These are phyloP conservation scores for Apiotrichum gracile DNA, from an alignment of 1,284 basidiomycete genomes.

Conservation along the genomic window DNA sequence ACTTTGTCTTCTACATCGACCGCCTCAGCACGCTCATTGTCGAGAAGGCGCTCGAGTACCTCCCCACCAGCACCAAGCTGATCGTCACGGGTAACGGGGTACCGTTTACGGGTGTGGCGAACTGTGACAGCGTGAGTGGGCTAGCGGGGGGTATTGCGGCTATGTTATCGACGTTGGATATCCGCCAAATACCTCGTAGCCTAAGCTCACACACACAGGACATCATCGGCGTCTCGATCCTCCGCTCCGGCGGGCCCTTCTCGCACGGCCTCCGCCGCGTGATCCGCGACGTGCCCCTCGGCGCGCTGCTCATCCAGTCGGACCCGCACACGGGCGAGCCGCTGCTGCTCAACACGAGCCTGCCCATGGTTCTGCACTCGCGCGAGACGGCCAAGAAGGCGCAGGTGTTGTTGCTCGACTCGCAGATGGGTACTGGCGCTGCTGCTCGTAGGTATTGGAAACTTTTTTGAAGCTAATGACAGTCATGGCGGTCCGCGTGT, in stretches of 20 bases:
- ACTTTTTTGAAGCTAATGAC: conserved; percentile 9
- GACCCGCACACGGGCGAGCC: conserved; percentile 81
- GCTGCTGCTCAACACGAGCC: conserved; percentile 70
- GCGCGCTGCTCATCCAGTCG: conserved; percentile 85
- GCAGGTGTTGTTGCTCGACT: conserved; percentile 87
- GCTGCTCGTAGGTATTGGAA: conserved; percentile 56
- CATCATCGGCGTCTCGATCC: conserved; percentile 42
- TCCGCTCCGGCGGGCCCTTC: conserved; percentile 66
- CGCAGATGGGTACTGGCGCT: conserved; percentile 91
- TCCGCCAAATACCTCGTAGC: background rate
- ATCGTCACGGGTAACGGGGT: conserved; percentile 65
- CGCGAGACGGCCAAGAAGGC: conserved; percentile 60
- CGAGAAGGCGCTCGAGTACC: conserved; percentile 72
- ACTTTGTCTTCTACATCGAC: conserved; percentile 64
- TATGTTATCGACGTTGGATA: too few relatives aligned
- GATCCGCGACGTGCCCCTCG: conserved; percentile 78
- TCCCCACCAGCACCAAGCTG: conserved; percentile 63
- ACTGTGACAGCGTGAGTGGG: conserved; percentile 43
- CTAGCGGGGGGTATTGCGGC: too few relatives aligned
- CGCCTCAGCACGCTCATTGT: conserved; percentile 76
- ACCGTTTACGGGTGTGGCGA: conserved; percentile 57
- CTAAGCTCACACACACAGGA: conserved; percentile 16
- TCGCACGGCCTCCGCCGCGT: conserved; percentile 86
- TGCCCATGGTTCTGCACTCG: conserved; percentile 67
- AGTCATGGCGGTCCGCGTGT: conserved; percentile 86